Base-by-base conservation (phyloP, 2,329 filamentous ascomycete species). In the Pezicula radicicola region DNA sequence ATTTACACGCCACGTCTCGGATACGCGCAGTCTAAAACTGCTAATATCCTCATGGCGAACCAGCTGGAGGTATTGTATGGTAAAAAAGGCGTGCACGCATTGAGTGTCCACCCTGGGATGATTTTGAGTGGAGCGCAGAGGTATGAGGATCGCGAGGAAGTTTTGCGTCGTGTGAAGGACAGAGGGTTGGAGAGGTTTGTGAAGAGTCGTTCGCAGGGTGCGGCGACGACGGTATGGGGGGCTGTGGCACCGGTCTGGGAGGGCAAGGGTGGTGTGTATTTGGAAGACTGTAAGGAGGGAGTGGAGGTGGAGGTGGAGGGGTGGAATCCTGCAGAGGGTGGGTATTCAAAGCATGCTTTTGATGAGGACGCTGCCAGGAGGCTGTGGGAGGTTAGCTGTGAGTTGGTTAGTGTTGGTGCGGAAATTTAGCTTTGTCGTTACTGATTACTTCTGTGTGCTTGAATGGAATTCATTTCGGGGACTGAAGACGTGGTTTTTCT, bases 21-120 rank as follows among this genome's bases (percentile, higher is more conserved):
- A 2, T 78, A 78, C 55, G 72, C 66, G 0, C 69, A 75, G 53
- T 61, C 63, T 42, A 79, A 79, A 56, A 68, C 68, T 0, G 74
- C 75, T 8, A 75, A 74, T 53, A 71, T 78, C 40, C 75, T 67
- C 50, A 71, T 73, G 55, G 69, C 74, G 10, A 75, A 73, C 53
- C 66, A 75, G 49, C 68, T 79, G 21, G 74, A 77, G 25, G 70
- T 75, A 3, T 65, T 64, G 1, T 77, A 73, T 53, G 73, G 69
- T 4, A 18, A 56, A 0, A 53, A 61, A 7, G 68, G 71, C 16
- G 50, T 78, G 1, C 73, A 73, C 48, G 73, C 64, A 1, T 58
- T 65, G 3, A 67, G 64, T 28, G 52, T 79, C 3, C 70, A 75
- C 50, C 76, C 75, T 0, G 76, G 76, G 4, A 66, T 65, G 5